phyloP scores from a whole-genome alignment of 2,329 filamentous ascomycete species.

The Arthrobotrys pseudoclavata region DNA sequence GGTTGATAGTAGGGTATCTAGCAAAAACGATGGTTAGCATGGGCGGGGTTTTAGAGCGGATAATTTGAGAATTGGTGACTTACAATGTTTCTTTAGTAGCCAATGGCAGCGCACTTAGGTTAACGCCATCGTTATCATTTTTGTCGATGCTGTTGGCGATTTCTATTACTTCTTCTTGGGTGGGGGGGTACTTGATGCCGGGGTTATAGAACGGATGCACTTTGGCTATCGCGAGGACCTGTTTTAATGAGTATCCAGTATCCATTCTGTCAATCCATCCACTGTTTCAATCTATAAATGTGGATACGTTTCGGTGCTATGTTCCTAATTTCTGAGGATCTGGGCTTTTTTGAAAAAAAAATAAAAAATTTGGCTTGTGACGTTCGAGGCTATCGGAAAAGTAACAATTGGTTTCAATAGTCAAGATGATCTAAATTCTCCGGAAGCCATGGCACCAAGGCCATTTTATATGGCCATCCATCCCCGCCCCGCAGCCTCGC shows the following conservation, averaged over 20 bases:
- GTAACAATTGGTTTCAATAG: too few relatives aligned
- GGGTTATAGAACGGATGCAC: conserved; percentile 45
- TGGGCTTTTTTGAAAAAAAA: too few relatives aligned
- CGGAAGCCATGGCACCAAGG: too few relatives aligned
- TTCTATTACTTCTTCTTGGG: conserved; percentile 22
- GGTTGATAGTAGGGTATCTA: conserved; percentile 66
- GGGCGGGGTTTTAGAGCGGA: background rate
- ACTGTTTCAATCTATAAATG: too few relatives aligned
- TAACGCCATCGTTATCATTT: conserved; percentile 2
- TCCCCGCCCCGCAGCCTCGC: background rate
- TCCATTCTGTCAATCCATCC: conserved; percentile 28
- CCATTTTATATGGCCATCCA: too few relatives aligned
- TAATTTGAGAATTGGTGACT: background rate
- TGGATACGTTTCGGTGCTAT: too few relatives aligned
- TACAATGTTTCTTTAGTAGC: conserved; percentile 41
- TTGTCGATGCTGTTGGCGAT: conserved; percentile 19
- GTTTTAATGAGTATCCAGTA: conserved; percentile 40
- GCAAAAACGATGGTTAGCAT: background rate
- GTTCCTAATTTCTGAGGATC: too few relatives aligned
- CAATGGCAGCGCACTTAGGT: conserved; percentile 31
- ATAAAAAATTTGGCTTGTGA: too few relatives aligned
- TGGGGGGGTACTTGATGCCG: conserved; percentile 44
- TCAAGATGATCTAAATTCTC: too few relatives aligned
- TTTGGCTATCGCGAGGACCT: conserved; percentile 46
- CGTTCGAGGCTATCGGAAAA: too few relatives aligned